A percentile compares a stretch with the other conserved stretches of the same genome.
phyloP scores from a whole-genome alignment of 345 rosid species.

The Moricandia arvensis region DNA sequence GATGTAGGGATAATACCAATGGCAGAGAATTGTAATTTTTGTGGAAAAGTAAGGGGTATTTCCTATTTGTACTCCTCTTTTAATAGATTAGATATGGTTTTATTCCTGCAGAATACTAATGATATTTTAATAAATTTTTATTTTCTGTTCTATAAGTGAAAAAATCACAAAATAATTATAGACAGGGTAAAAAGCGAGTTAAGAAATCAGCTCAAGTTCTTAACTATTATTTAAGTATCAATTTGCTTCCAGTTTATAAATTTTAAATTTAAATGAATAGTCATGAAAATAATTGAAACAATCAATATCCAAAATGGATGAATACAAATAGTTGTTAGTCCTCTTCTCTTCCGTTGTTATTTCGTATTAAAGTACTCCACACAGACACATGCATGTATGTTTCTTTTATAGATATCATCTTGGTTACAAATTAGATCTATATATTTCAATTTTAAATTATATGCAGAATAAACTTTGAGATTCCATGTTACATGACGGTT shows the following conservation, averaged over 20 bases:
- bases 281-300: constrained; percentile 9
- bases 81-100: too few relatives aligned
- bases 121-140: constrained; percentile 4
- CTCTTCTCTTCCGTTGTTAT: neutral
- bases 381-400: neutral
- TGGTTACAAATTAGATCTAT: neutral
- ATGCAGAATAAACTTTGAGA: neutral
- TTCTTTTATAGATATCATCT: neutral
- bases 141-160: neutral
- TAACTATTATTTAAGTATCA: neutral
- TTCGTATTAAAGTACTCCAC: neutral
- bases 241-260: neutral
- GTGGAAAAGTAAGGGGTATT: too few relatives aligned
- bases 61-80: too few relatives aligned
- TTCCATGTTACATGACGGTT: neutral
- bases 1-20: too few relatives aligned
- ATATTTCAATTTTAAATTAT: neutral
- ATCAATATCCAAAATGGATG: constrained; percentile 6
- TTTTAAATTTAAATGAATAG: neutral
- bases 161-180: neutral
- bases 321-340: constrained; percentile 23
- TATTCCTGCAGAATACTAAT: constrained; percentile 16
- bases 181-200: neutral
- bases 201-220: neutral
- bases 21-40: too few relatives aligned